Conservation (phyloP, 805 yeast species). For the Candida cerambycidarum region DNA sequence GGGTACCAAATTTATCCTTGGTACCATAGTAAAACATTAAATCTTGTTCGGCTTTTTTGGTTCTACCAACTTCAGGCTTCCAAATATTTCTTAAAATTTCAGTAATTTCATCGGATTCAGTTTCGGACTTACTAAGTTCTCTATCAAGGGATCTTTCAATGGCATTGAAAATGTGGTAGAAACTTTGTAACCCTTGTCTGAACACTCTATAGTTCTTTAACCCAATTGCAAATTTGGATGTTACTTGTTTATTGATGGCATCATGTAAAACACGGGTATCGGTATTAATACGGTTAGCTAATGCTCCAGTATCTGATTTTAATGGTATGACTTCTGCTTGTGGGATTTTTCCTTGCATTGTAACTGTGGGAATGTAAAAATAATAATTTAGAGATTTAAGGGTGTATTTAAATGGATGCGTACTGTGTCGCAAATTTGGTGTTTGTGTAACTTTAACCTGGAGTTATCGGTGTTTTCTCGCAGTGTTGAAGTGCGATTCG, state of each 20-base stretch:
- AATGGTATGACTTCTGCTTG: conserved; percentile 55
- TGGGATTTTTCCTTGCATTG: conserved; percentile 5
- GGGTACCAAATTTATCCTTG: conserved; percentile 53
- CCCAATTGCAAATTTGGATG: conserved; percentile 71
- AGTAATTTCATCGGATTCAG: conserved; percentile 25
- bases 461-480: conserved; percentile 8
- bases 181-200: conserved; percentile 77
- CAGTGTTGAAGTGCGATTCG: conserved; percentile 4
- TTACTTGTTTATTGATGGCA: conserved; percentile 65
- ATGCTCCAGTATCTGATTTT: conserved; percentile 79
- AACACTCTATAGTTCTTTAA: conserved; percentile 72
- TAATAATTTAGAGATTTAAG: too few species aligned
- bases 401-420: conserved; percentile 6
- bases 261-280: conserved; percentile 69
- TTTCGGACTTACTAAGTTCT: conserved; percentile 40
- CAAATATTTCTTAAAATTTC: conserved; percentile 58
- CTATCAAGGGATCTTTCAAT: conserved; percentile 53
- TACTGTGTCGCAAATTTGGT: background rate
- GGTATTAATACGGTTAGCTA: conserved; percentile 75
- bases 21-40: conserved; percentile 64
- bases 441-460: conserved; percentile 5
- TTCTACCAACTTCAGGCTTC: conserved; percentile 70
- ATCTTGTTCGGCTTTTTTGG: conserved; percentile 56
- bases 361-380: too few species aligned
- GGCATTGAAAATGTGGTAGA: conserved; percentile 66